phyloP scores from a whole-genome alignment of 768 basidiomycete species.

The Russula compacta region DNA sequence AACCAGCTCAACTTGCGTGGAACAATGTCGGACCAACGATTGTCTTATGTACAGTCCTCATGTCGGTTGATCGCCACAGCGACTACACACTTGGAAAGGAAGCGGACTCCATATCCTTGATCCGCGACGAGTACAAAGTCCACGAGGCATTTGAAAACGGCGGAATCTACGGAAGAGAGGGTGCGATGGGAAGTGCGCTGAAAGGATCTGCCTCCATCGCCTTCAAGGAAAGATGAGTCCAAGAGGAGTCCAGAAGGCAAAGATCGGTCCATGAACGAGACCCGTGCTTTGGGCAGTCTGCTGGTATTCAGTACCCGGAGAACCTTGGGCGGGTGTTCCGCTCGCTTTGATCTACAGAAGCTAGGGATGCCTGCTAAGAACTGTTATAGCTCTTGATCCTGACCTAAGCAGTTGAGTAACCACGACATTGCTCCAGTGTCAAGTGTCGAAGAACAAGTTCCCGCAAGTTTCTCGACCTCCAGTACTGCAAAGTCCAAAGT shows the following conservation, averaged over 20 bases:
- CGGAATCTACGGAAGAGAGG: too few species aligned
- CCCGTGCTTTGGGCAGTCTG: too few species aligned
- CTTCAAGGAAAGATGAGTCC: too few species aligned
- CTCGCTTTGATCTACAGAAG: slow-evolving; percentile 1
- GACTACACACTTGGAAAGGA: too few species aligned
- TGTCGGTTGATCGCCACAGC: too few species aligned
- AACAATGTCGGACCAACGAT: neutral
- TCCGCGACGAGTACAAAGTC: too few species aligned
- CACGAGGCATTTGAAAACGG: too few species aligned
- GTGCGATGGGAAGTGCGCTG: too few species aligned
- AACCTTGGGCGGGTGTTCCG: neutral
- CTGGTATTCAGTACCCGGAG: neutral
- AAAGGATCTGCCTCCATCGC: too few species aligned
- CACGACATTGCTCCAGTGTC: neutral
- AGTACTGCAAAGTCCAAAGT: neutral
- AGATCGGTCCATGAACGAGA: too few species aligned
- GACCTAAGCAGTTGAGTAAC: neutral
- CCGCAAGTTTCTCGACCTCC: neutral
- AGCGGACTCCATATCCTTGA: too few species aligned
- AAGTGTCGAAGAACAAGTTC: neutral
- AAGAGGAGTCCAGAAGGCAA: too few species aligned
- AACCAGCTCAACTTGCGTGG: neutral
- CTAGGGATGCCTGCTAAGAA: slow-evolving; percentile 5
- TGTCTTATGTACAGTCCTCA: neutral
- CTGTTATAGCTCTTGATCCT: slow-evolving; percentile 1